Percentiles rank a stretch among this genome's conserved stretches.
Conservation (phyloP, 257 asterid species). For the Petunia secreta region DNA sequence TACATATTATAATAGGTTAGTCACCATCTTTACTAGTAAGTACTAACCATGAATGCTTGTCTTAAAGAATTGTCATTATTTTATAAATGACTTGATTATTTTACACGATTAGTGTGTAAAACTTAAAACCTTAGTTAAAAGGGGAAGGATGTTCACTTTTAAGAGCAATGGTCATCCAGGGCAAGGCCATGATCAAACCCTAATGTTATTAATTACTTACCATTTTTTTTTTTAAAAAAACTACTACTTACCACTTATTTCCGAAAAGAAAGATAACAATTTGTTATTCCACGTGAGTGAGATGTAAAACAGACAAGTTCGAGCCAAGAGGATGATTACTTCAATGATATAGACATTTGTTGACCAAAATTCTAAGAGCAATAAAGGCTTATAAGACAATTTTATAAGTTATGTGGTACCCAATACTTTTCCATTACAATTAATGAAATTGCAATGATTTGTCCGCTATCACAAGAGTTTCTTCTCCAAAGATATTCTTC, state of each 20-base stretch:
- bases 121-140: background rate
- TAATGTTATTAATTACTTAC: background rate
- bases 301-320: conserved; percentile 19
- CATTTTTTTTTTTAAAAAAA: background rate
- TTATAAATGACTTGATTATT: no score
- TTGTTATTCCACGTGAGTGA: conserved; percentile 19
- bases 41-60: no score
- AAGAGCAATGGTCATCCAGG: conserved; percentile 1
- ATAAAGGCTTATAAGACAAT: background rate
- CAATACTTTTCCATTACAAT: background rate
- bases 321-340: conserved; percentile 6
- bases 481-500: background rate
- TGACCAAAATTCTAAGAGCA: conserved; percentile 22
- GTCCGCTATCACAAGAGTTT: background rate
- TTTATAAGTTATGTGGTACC: background rate
- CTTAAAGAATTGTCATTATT: no score
- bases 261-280: background rate
- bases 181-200: background rate
- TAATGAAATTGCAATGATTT: background rate
- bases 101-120: no score
- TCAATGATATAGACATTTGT: conserved; percentile 21
- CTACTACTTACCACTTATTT: background rate
- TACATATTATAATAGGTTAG: no score
- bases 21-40: no score
- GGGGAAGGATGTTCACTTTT: background rate